These are phyloP conservation scores for Takashimella tepidaria DNA, from an alignment of 1,284 basidiomycete genomes.

Conservation along the genomic window DNA sequence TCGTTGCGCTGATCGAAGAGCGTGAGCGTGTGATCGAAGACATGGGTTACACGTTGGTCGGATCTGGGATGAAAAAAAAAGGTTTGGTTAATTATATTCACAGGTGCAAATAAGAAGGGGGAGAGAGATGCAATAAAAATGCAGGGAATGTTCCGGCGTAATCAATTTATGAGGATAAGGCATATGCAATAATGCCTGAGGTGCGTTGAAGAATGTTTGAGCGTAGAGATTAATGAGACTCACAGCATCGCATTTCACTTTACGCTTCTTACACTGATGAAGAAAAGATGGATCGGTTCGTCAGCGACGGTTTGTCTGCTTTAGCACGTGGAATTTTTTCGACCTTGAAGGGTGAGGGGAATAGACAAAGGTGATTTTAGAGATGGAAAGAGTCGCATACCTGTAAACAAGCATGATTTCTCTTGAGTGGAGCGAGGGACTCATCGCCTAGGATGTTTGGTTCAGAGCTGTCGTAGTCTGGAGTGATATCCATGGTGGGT, in stretches of 20 bases:
- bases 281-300: neutral
- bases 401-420: slow-evolving; percentile 42
- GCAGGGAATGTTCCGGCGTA: no score
- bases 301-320: no score
- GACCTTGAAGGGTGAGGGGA: neutral
- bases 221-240: no score
- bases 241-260: slow-evolving; percentile 43
- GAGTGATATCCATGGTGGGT: slow-evolving; percentile 14
- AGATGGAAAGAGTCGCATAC: slow-evolving; percentile 4
- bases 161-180: no score
- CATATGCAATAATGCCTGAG: no score
- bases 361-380: neutral
- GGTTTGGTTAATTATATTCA: no score
- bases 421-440: slow-evolving; percentile 38
- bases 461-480: slow-evolving; percentile 13
- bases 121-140: no score
- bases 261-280: slow-evolving; percentile 42
- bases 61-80: slow-evolving; percentile 10
- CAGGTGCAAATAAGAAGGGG: no score
- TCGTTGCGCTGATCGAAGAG: slow-evolving; percentile 35
- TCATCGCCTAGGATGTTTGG: slow-evolving; percentile 36
- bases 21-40: slow-evolving; percentile 42
- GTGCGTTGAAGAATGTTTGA: no score
- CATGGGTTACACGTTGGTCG: slow-evolving; percentile 40
- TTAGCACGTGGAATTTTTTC: no score